Evolutionary conservation across 1,284 basidiomycete species (phyloP), one percentile per base, ranked within the genome.

Genomic region (Ganoderma resinaceum): DNA sequence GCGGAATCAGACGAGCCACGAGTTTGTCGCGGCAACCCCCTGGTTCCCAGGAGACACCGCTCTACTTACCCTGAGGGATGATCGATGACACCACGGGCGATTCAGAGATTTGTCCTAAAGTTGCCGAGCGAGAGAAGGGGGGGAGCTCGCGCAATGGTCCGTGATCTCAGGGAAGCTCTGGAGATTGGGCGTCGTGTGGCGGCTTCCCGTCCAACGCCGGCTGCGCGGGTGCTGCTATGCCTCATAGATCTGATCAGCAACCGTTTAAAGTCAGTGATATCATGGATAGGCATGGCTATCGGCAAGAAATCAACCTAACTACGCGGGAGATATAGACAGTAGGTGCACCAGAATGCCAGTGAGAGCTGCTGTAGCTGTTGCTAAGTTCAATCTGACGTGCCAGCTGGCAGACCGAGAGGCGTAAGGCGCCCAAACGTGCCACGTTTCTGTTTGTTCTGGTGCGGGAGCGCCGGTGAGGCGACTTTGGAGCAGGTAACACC

Each of bases 31-130:
- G 37, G 38, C 11, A 60, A 26, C 23, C 16, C 18, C 20, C 23
- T 20, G 38, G 31, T 59, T 67, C 62, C 62, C 55, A 62, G 61
- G 61, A n/a, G 55, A 55, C 65, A 66, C 66, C 61, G 66, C 66
- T 61, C 57, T 40, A 49, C 40, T 43, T 40, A 49, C 40, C 61
- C 43, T 58, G 43, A 43, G 43, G 20, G 43, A 9, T 38, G 64
- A 65, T 65, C 62, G 62, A 57, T 57, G 62, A 33, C 23, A 55
- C 23, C 37, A 46, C 9, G 29, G 18, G 53, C 16, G 29, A n/a
- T n/a, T n/a, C n/a, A n/a, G n/a, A 49, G 57, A 65, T 37, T 33
- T 43, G 33, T 18, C 57, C 57, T 58, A 61, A 42, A 23, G 14
- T 18, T 35, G 58, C 64, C 58, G 43, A 31, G 35, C 20, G 38